Evolutionary conservation across 176 grass and related monocot species (phyloP), one percentile per base, ranked within the genome.

Genomic region (Oryza punctata): DNA sequence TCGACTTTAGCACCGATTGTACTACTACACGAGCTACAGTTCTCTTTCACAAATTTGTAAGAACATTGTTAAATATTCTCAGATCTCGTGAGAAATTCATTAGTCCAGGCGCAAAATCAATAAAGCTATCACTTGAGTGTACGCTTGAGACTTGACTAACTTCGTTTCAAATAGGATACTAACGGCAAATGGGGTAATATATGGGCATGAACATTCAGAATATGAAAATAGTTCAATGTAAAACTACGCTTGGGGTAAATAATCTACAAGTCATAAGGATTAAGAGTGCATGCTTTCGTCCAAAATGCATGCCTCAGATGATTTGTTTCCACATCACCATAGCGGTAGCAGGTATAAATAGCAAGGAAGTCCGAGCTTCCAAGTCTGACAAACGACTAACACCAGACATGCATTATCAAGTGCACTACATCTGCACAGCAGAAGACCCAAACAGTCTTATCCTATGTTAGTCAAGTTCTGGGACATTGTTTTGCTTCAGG

Each of bases 381-480:
- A 67, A 25, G 49, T 45, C 37, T 61, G 66, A 87, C 74, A 78
- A 25, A n/a, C 29, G 50, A 75, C 63, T 6, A 27, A 57, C 69
- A 69, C 61, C 19, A 60, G 18, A 27, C 38, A 68, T 67, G 73
- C 15, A 54, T 59, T 78, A 83, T 82, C 40, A 78, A 65, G 28
- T 46, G 8, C 3, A 33, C 50, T 46, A 38, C 79, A 45, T 81
- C 81, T 35, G 30, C 61, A 69, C 67, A 74, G 27, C 73, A 82
- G 38, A 65, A 83, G 38, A 78, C 63, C 63, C 35, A 10, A 16
- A 10, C 9, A 74, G 35, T 15, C 74, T 82, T 84, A 79, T 38
- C 75, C 75, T 87, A 87, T 33, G 84, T 87, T 82, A 87, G 84
- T 40, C 26, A 84, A 70, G 69, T 87, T 86, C 24, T 28, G 69